Evolutionary conservation across 352 stramenopile species (phyloP).

Genomic region (Phytophthora tentaculata): DNA sequence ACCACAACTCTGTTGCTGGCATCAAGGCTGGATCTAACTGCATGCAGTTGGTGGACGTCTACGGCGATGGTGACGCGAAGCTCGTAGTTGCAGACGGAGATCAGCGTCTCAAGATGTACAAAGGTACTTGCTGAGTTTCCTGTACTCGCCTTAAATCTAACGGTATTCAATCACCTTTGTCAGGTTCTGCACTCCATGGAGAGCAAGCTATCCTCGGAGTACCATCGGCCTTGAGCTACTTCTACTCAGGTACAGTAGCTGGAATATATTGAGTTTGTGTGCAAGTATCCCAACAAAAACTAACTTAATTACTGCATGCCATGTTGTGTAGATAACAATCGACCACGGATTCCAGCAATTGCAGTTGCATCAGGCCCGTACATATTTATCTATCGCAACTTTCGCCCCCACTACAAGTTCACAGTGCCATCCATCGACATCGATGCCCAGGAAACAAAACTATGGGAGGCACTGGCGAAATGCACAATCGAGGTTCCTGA

Average conservation of each 20-base stretch:
- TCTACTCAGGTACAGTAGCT: conserved; percentile 61
- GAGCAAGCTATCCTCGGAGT: conserved; percentile 84
- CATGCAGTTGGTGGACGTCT: conserved; percentile 82
- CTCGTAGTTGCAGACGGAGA: conserved; percentile 83
- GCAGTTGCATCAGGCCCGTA: conserved; percentile 86
- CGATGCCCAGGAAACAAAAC: conserved; percentile 66
- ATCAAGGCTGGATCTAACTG: conserved; percentile 85
- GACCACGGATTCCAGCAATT: conserved; percentile 80
- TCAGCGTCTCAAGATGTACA: conserved; percentile 88
- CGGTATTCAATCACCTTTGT: not conserved
- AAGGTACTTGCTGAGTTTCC: conserved; percentile 44
- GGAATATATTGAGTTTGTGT: not conserved
- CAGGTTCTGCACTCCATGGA: conserved; percentile 75
- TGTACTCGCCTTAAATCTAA: conserved; percentile 1
- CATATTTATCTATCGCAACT: conserved; percentile 93
- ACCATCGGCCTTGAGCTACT: conserved; percentile 73
- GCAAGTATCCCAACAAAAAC: not conserved
- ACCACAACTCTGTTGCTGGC: conserved; percentile 90
- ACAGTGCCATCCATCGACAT: conserved; percentile 83
- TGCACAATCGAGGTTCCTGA: conserved; percentile 75
- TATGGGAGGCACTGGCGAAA: conserved; percentile 75
- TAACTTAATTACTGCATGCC: conserved; percentile 4
- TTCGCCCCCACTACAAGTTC: conserved; percentile 92
- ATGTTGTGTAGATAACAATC: conserved; percentile 66
- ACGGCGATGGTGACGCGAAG: conserved; percentile 85